A percentile compares a stretch with the other conserved stretches of the same genome.
Conservation (phyloP, 768 basidiomycete genomes). For the Naganishia onofrii region DNA sequence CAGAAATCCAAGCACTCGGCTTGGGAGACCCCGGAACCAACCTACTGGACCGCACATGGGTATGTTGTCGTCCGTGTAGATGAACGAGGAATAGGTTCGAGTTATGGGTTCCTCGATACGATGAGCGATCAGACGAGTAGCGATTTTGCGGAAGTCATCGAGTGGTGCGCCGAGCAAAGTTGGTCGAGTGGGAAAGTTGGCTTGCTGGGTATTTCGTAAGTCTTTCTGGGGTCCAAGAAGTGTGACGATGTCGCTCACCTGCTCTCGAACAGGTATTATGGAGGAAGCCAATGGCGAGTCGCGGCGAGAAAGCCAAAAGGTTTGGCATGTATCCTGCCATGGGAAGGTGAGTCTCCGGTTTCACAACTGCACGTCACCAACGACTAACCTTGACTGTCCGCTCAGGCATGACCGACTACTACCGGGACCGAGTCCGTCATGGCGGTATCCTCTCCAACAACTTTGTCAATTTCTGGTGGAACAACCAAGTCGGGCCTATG, state of each 20-base stretch:
- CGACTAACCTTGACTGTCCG: background rate
- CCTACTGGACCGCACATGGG: conserved; percentile 42
- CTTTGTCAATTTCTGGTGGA: conserved; percentile 37
- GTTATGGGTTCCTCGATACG: conserved; percentile 40
- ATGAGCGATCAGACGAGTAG: conserved; percentile 37
- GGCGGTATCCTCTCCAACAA: conserved; percentile 39
- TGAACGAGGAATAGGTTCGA: conserved; percentile 41
- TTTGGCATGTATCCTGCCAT: conserved; percentile 37
- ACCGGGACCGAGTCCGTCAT: conserved; percentile 38
- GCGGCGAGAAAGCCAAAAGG: conserved; percentile 38
- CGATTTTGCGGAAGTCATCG: conserved; percentile 44
- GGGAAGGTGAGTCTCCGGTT: conserved; percentile 35
- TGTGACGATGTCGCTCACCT: background rate
- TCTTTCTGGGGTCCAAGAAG: background rate
- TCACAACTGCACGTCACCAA: background rate
- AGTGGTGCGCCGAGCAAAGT: conserved; percentile 43
- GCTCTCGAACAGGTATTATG: conserved; percentile 32
- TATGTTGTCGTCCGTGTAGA: conserved; percentile 44
- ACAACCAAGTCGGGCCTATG: conserved; percentile 35
- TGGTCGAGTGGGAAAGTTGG: conserved; percentile 44
- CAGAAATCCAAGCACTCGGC: conserved; percentile 37
- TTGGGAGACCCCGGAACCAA: conserved; percentile 42
- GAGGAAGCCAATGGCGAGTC: conserved; percentile 41
- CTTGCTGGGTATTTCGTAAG: conserved; percentile 41
- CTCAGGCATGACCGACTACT: conserved; percentile 35